Conservation (phyloP, 2,329 filamentous ascomycete genomes). For the Drechslera avenae region DNA sequence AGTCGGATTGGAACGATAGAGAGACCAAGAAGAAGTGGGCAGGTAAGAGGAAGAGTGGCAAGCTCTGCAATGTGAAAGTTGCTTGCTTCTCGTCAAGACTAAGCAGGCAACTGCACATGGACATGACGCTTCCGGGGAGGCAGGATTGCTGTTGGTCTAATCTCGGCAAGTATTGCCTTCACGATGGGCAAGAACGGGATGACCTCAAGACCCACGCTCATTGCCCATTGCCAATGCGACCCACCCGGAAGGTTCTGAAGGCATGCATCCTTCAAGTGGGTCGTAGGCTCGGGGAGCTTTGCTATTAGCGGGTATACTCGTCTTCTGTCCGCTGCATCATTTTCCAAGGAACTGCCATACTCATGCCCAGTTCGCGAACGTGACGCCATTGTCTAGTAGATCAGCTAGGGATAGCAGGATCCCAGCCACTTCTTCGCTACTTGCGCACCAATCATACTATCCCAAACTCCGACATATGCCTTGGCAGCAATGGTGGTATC, state of each 20-base stretch:
- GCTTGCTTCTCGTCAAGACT: neutral
- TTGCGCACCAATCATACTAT: slow-evolving; percentile 10
- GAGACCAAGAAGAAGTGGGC: neutral
- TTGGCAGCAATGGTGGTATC: slow-evolving; percentile 2
- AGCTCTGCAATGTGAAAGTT: neutral
- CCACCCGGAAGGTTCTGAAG: slow-evolving; percentile 5
- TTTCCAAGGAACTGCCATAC: neutral
- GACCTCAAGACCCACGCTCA: slow-evolving; percentile 4
- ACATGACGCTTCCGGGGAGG: neutral
- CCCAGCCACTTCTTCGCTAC: slow-evolving; percentile 7
- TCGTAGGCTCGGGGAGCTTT: neutral
- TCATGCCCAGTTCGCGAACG: slow-evolving; percentile 4
- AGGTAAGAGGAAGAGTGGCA: neutral
- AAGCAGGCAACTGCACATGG: slow-evolving; percentile 2
- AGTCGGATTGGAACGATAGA: slow-evolving; percentile 2
- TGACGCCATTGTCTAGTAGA: slow-evolving; percentile 12
- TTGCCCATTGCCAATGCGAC: slow-evolving; percentile 7
- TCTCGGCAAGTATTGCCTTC: slow-evolving; percentile 1
- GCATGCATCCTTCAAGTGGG: neutral
- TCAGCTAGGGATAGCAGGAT: slow-evolving; percentile 3
- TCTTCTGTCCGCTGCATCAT: neutral
- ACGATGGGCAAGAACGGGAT: slow-evolving; percentile 9
- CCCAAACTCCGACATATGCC: slow-evolving; percentile 4
- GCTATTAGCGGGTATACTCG: slow-evolving; percentile 1
- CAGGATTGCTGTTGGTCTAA: neutral